Base-by-base conservation (phyloP, 192 early-diverging fungal genomes). In the Dissophora globulifera region DNA sequence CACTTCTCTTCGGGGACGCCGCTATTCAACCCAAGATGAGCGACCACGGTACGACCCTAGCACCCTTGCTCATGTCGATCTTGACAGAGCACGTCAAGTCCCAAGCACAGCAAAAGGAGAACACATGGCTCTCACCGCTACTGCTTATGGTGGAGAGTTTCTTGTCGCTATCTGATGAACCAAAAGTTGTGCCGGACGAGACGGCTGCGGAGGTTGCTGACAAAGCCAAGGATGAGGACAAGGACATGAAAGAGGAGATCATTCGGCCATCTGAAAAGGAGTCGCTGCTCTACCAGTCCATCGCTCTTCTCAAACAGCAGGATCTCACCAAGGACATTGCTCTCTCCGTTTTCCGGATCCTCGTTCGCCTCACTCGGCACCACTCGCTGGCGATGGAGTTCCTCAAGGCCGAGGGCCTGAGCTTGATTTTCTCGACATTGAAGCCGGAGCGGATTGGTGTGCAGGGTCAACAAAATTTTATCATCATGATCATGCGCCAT, bases 401-500 rank as follows among this genome's bases (percentile, higher is more conserved):
- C 60, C 79, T 95, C 32, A 81, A 87, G 5, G 76, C 81, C n/a
- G 86, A 86, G 41, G 89, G 93, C 12, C 62, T 95, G 58, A 70
- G 82, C 43, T 46, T 90, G 23, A 67, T 96, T 7, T 89, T 94
- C 78, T 78, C 84, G 16, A 65, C 83, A 17, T 67, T 82, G 31
- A 87, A 83, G 62, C 79, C 84, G 19, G 79, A 87, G 23, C 74
- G 89, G 12, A 88, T 86, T 50, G 85, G 85, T 29, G 91, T 95
- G 67, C 84, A 89, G 47, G 88, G 93, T 16, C 93, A 95, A 55
- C 91, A 90, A 42, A 86, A 88, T 33, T 85, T 96, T 45, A 84
- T 92, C 11, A 79, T 92, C 19, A 92, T 96, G 67, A 93, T 98
- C n/a, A 63, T 98, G 51, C 88, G 95, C 3, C 94, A 98, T 66